Evolutionary conservation across 208 protist genomes (phyloP).

Genomic region (Trypanosoma conorhini): DNA sequence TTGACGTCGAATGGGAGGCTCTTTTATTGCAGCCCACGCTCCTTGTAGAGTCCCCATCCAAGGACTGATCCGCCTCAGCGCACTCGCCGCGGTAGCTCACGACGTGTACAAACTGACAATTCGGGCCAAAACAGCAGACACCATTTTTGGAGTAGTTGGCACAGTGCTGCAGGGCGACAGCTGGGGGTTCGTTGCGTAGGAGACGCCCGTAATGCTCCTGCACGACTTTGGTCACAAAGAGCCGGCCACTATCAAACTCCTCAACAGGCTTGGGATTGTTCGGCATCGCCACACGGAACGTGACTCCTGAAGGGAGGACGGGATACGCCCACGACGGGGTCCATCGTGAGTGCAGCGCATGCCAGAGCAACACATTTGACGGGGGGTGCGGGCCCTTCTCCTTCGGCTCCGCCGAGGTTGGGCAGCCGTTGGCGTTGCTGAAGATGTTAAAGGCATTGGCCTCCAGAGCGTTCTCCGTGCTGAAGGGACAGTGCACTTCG

Average conservation of each 20-base stretch:
- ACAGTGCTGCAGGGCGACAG: slow-evolving; percentile 78
- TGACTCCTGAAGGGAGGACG: slow-evolving; percentile 46
- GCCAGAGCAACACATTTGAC: slow-evolving; percentile 46
- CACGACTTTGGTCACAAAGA: slow-evolving; percentile 67
- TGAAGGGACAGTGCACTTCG: slow-evolving; percentile 72
- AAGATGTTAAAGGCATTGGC: slow-evolving; percentile 48
- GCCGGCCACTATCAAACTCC: slow-evolving; percentile 50
- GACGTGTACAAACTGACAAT: slow-evolving; percentile 77
- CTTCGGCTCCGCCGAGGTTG: slow-evolving; percentile 10
- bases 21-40: slow-evolving; percentile 26
- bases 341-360: slow-evolving; percentile 75
- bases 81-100: slow-evolving; percentile 42
- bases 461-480: slow-evolving; percentile 52
- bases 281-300: slow-evolving; percentile 60
- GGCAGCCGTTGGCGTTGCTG: slow-evolving; percentile 67
- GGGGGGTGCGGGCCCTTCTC: slow-evolving; percentile 26
- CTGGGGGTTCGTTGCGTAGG: slow-evolving; percentile 44
- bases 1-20: slow-evolving; percentile 14
- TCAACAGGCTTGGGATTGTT: slow-evolving; percentile 75
- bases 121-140: slow-evolving; percentile 79
- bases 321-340: slow-evolving; percentile 53
- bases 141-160: slow-evolving; percentile 79
- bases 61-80: slow-evolving; percentile 37
- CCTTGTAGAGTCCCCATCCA: slow-evolving; percentile 30
- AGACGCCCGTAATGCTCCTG: slow-evolving; percentile 67